These are phyloP conservation scores for Metarhizium sp. DNA, from an alignment of 2,329 filamentous ascomycete species.

Conservation along the genomic window DNA sequence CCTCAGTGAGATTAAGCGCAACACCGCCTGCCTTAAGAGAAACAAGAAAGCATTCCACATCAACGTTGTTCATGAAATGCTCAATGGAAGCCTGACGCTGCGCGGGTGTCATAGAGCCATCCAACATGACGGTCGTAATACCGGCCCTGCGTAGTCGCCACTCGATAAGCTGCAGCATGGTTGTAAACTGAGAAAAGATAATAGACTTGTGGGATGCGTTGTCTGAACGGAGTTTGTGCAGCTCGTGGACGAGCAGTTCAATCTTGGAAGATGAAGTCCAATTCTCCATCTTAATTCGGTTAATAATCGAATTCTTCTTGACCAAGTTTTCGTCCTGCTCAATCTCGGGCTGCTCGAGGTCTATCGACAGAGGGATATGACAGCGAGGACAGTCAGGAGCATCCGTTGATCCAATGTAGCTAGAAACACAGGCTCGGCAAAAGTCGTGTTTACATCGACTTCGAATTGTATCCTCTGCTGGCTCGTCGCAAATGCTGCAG, in stretches of 20 bases:
- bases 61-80: slow-evolving; percentile 89
- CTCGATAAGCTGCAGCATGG: slow-evolving; percentile 93
- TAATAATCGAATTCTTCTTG: slow-evolving; percentile 96
- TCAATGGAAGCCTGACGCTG: slow-evolving; percentile 91
- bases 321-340: slow-evolving; percentile 80
- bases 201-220: slow-evolving; percentile 94
- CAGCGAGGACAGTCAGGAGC: slow-evolving; percentile 79
- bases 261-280: slow-evolving; percentile 99
- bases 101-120: slow-evolving; percentile 91
- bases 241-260: slow-evolving; percentile 87
- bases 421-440: slow-evolving; percentile 31
- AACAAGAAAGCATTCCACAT: slow-evolving; percentile 93
- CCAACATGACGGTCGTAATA: slow-evolving; percentile 96
- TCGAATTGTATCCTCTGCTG: slow-evolving; percentile 86
- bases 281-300: slow-evolving; percentile 96
- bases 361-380: slow-evolving; percentile 81
- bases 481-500: slow-evolving; percentile 93
- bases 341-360: slow-evolving; percentile 90
- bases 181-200: slow-evolving; percentile 95
- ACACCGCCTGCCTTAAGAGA: slow-evolving; percentile 95
- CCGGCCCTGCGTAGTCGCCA: slow-evolving; percentile 95
- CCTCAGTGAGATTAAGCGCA: slow-evolving; percentile 89
- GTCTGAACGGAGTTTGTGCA: slow-evolving; percentile 84
- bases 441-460: slow-evolving; percentile 85
- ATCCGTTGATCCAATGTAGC: slow-evolving; percentile 65